Evolutionary conservation across 306 rosid species (phyloP).

Genomic region (Bauhinia variegata): DNA sequence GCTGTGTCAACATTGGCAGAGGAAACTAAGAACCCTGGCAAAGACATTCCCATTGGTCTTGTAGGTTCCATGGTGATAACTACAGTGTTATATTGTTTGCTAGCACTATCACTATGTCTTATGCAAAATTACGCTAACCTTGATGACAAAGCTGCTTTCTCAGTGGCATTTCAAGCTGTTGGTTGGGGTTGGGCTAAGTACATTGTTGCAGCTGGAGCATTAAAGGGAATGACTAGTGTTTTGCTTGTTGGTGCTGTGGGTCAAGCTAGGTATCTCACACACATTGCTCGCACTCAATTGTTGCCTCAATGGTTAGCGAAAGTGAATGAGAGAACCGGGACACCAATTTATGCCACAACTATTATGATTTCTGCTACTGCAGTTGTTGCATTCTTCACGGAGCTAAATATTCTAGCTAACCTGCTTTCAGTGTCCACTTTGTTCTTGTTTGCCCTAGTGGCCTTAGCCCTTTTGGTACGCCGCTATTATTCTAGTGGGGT

Average conservation of each 20-base stretch:
- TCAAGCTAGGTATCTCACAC: constrained; percentile 77
- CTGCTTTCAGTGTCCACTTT: constrained; percentile 77
- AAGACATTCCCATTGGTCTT: constrained; percentile 76
- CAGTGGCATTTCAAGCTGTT: constrained; percentile 58
- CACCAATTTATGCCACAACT: constrained; percentile 69
- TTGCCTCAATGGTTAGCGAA: constrained; percentile 67
- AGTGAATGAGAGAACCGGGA: constrained; percentile 57
- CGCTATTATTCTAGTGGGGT: constrained; percentile 58
- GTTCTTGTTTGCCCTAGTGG: constrained; percentile 74
- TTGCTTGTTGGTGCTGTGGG: constrained; percentile 72
- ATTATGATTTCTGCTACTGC: constrained; percentile 66
- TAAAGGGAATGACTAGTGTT: constrained; percentile 75
- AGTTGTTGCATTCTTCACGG: constrained; percentile 64
- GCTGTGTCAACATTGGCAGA: constrained; percentile 73
- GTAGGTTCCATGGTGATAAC: constrained; percentile 61
- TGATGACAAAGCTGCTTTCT: constrained; percentile 59
- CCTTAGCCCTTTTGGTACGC: constrained; percentile 61
- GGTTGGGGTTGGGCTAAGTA: constrained; percentile 80
- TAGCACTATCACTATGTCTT: constrained; percentile 59
- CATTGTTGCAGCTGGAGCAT: constrained; percentile 66
- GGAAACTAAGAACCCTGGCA: constrained; percentile 70
- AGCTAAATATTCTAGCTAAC: constrained; percentile 54
- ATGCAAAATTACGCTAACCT: constrained; percentile 49
- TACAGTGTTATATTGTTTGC: constrained; percentile 46
- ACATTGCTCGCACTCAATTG: constrained; percentile 71